A percentile compares a stretch with the other conserved stretches of the same genome.
phyloP scores from a whole-genome alignment of 228 moss, liverwort and hornwort species.

The Sphagnum magellanicum region DNA sequence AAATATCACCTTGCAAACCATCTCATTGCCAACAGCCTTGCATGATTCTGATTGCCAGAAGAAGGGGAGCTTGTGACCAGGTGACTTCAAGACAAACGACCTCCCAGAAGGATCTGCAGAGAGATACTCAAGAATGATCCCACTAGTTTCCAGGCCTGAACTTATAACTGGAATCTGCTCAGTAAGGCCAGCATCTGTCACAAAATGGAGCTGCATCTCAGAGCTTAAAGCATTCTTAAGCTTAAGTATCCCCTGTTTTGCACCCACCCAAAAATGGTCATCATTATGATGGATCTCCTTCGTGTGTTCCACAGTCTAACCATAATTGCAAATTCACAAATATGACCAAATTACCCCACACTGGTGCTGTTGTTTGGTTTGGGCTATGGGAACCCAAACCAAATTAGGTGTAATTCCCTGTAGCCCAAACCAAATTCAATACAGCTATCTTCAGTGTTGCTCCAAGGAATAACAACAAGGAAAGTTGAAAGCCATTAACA shows the following conservation, averaged over 20 bases:
- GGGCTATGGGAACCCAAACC: too few relatives aligned
- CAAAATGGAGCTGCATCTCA: slow-evolving; percentile 19
- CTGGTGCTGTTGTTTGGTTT: too few relatives aligned
- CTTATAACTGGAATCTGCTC: slow-evolving; percentile 19
- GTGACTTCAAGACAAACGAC: slow-evolving; percentile 16
- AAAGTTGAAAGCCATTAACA: too few relatives aligned
- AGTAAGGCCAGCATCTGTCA: slow-evolving; percentile 20
- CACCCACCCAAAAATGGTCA: too few relatives aligned
- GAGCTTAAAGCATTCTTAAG: slow-evolving; percentile 22
- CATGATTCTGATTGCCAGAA: slow-evolving; percentile 35
- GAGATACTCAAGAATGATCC: slow-evolving; percentile 19
- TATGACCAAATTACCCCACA: too few relatives aligned
- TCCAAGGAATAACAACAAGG: too few relatives aligned
- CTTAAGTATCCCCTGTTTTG: slow-evolving; percentile 27
- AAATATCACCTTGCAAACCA: slow-evolving; percentile 19
- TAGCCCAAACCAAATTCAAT: too few relatives aligned
- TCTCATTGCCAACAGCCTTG: slow-evolving; percentile 17
- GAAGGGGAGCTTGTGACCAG: slow-evolving; percentile 8
- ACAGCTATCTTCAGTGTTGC: too few relatives aligned
- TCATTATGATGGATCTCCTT: too few relatives aligned
- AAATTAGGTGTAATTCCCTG: too few relatives aligned
- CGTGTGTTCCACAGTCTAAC: too few relatives aligned
- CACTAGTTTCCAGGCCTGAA: slow-evolving; percentile 10
- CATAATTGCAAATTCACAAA: too few relatives aligned
- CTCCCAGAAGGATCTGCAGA: slow-evolving; percentile 19